Evolutionary conservation across 2,329 filamentous ascomycete genomes (phyloP).

Genomic region (Paecilomyces dactylethromorphus): DNA sequence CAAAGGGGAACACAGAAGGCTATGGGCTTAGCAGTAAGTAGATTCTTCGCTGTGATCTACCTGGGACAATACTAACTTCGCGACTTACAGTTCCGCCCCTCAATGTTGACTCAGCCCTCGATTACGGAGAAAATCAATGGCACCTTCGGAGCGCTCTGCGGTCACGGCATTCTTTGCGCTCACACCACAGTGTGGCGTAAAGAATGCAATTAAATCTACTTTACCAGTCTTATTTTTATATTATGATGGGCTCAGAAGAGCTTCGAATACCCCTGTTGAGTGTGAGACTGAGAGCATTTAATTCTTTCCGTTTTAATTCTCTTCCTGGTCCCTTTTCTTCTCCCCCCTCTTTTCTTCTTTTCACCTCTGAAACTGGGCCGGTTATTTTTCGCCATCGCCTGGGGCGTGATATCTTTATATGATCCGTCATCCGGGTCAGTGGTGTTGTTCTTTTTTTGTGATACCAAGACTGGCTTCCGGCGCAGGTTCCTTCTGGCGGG

Average conservation of each 20-base stretch:
- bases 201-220: not conserved
- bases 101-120: not conserved
- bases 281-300: not conserved
- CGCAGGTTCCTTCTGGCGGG: not conserved
- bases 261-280: not conserved
- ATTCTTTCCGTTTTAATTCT: not conserved
- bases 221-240: not conserved
- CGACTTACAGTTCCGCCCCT: not conserved
- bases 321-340: not conserved
- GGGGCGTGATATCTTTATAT: not conserved
- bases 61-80: not conserved
- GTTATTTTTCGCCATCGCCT: not conserved
- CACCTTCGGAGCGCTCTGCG: not conserved
- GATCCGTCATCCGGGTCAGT: not conserved
- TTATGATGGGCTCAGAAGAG: not conserved
- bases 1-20: constrained; percentile 36
- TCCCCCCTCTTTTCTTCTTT: not conserved
- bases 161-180: not conserved
- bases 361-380: not conserved
- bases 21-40: constrained; percentile 44
- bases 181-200: not conserved
- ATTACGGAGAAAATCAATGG: not conserved
- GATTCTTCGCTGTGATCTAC: not conserved
- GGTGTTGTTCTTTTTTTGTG: not conserved
- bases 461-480: not conserved